Base-by-base conservation (phyloP, 106 monocot genomes). In the Xerophyta viscosa region DNA sequence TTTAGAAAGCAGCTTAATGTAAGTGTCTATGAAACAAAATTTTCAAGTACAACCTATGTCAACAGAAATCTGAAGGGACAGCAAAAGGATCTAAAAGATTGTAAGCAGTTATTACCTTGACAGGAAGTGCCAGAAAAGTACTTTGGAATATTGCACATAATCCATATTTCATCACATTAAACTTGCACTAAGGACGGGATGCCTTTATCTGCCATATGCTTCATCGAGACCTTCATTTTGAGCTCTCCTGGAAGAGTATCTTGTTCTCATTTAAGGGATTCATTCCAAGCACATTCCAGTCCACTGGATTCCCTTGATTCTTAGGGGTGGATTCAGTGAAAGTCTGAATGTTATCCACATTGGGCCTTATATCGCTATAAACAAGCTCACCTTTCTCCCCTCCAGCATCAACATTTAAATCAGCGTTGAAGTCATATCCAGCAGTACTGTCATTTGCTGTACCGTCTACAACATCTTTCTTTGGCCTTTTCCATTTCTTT, bases 401-500 rank as follows among this genome's bases (percentile, higher is more conserved):
- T 49, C 7, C 59, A 42, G 45, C 17, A 29, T 65, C 74, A 18
- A 51, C 57, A 68, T 75, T 76, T 44, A 58, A 62, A 56, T 79
- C 76, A 29, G 76, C 24, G 41, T 68, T 64, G 23, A 73, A 56
- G 56, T 71, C 79, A 70, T 46, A 73, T 39, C 76, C 63, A 37
- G 65, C 18, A 52, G 66, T 60, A 54, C 22, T 56, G 47, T 76
- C 88, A 57, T 58, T 61, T 24, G 19, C 66, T 26, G 48, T 54
- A 36, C 36, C 72, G 21, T 83, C 83, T 21, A 65, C 30, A 47
- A 60, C 43, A 65, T 92, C 96, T 68, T 79, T 98, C 61, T 68
- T 89, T 24, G 70, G 96, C 27, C 89, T 72, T 65, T 90, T 98
- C 96, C 96, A 98, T 66, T 98, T 98, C 67, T 98, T 98, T 3